Percentiles rank a stretch among this genome's conserved stretches.
phyloP scores from a whole-genome alignment of 2,329 filamentous ascomycete genomes.

The Ampelomyces quisqualis region DNA sequence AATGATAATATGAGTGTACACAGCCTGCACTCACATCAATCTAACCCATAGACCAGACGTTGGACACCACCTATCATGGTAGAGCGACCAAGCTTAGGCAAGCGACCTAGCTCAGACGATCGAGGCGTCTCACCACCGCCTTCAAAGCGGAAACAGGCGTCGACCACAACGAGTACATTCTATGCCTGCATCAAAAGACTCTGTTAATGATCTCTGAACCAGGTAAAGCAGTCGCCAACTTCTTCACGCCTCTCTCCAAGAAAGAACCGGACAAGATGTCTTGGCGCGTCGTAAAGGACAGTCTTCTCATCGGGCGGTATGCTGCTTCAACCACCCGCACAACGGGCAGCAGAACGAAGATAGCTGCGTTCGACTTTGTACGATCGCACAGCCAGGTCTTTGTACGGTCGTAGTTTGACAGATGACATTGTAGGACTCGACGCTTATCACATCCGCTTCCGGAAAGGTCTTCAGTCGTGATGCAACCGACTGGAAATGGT shows the following conservation, averaged over 20 bases:
- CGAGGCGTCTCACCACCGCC: constrained; percentile 59
- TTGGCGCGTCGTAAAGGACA: constrained; percentile 68
- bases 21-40: too few species aligned
- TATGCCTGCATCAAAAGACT: background rate
- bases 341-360: constrained; percentile 24
- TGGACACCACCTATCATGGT: constrained; percentile 16
- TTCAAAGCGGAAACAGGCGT: constrained; percentile 56
- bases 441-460: constrained; percentile 75
- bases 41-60: too few species aligned
- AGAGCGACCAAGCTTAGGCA: constrained; percentile 21
- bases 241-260: constrained; percentile 85
- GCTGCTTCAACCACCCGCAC: constrained; percentile 41
- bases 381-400: constrained; percentile 4
- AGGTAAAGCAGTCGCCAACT: constrained; percentile 73
- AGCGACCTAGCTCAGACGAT: constrained; percentile 44
- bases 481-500: constrained; percentile 91
- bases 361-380: constrained; percentile 47
- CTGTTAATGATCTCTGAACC: constrained; percentile 7
- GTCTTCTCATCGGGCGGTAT: constrained; percentile 76
- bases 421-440: constrained; percentile 67
- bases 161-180: constrained; percentile 56
- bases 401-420: constrained; percentile 8
- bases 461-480: constrained; percentile 75
- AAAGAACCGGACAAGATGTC: constrained; percentile 74
- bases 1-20: too few species aligned